Percentiles rank a stretch among this genome's conserved stretches.
Evolutionary conservation across 805 yeast species (phyloP).

Genomic region (Millerozyma acaciae): DNA sequence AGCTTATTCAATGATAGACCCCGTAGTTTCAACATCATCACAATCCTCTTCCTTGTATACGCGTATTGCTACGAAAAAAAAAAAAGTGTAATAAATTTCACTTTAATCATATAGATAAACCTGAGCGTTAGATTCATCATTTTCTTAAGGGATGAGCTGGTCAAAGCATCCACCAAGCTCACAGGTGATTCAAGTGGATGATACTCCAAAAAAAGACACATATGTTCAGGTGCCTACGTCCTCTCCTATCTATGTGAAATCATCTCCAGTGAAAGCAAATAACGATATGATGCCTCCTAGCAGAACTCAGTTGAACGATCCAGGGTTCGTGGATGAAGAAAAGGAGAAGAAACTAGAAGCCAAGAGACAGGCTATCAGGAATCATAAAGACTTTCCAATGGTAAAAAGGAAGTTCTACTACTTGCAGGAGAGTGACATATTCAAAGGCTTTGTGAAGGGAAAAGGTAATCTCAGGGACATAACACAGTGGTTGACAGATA

Average conservation of each 20-base stretch:
- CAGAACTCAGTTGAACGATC: slow-evolving; percentile 9
- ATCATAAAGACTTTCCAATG: slow-evolving; percentile 37
- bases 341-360: slow-evolving; percentile 28
- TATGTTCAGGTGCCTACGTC: slow-evolving; percentile 40
- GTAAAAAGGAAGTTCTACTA: slow-evolving; percentile 34
- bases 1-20: no score
- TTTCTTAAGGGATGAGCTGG: slow-evolving; percentile 30
- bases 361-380: slow-evolving; percentile 33
- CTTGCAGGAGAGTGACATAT: slow-evolving; percentile 37
- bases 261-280: slow-evolving; percentile 19
- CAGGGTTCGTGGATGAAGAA: slow-evolving; percentile 13
- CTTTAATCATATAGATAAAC: no score
- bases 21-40: no score
- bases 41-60: no score
- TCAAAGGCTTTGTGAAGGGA: slow-evolving; percentile 40
- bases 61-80: no score
- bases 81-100: no score
- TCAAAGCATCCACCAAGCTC: slow-evolving; percentile 13
- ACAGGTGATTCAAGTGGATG: slow-evolving; percentile 14
- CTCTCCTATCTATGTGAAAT: slow-evolving; percentile 31
- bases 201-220: slow-evolving; percentile 15
- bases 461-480: slow-evolving; percentile 40
- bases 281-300: slow-evolving; percentile 10
- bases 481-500: slow-evolving; percentile 36
- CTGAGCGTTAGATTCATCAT: no score